phyloP scores from a whole-genome alignment of 139 green algal species.

The Microglena sp. region DNA sequence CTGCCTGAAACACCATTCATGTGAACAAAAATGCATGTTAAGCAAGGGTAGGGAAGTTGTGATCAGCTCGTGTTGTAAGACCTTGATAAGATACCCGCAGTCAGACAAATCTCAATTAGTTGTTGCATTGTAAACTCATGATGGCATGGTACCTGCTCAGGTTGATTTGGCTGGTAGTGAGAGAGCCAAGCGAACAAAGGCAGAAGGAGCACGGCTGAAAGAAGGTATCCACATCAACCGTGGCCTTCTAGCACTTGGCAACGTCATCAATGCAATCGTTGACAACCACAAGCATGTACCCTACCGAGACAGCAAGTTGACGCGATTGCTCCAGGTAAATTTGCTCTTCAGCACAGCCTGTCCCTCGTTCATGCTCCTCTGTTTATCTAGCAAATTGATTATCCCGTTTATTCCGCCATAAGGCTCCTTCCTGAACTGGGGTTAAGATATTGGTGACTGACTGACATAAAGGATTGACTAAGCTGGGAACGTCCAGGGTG shows the following conservation, averaged over 20 bases:
- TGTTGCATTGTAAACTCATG: neutral
- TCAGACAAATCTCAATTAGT: constrained; percentile 17
- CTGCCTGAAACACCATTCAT: no score
- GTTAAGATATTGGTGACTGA: no score
- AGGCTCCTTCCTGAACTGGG: neutral
- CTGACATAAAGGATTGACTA: no score
- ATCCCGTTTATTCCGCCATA: neutral
- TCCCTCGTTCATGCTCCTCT: neutral
- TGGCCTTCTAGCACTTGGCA: constrained; percentile 89
- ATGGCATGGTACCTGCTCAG: no score
- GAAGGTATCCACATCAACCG: constrained; percentile 94
- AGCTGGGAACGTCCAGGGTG: no score
- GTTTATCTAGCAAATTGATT: neutral
- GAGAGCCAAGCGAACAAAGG: constrained; percentile 87
- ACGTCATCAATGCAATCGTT: constrained; percentile 91
- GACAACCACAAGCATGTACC: constrained; percentile 66
- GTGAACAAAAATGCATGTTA: no score
- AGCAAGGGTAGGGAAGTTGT: no score
- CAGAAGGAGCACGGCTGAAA: constrained; percentile 52
- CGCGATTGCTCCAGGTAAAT: constrained; percentile 74
- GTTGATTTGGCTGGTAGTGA: constrained; percentile 79
- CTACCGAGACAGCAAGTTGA: constrained; percentile 89
- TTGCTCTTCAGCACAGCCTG: neutral
- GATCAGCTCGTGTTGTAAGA: no score
- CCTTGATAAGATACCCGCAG: no score